These are phyloP conservation scores for Meyerozyma elateridarum DNA, from an alignment of 1,139 yeast genomes.

Conservation along the genomic window DNA sequence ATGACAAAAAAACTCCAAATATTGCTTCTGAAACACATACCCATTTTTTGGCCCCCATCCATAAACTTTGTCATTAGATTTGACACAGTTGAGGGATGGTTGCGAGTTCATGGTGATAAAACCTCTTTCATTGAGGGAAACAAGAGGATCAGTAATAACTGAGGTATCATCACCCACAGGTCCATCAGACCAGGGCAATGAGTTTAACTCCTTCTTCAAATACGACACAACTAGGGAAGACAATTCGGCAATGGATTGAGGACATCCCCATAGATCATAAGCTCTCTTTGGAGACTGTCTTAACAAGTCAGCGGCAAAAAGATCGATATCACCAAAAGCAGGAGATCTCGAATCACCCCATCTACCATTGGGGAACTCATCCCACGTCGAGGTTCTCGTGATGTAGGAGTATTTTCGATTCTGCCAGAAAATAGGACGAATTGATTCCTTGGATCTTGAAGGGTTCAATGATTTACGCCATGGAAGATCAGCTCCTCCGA, in stretches of 20 bases:
- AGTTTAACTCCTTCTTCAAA: constrained; percentile 62
- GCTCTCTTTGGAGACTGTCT: constrained; percentile 82
- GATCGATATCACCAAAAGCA: constrained; percentile 83
- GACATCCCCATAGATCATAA: constrained; percentile 82
- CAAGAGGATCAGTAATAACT: constrained; percentile 54
- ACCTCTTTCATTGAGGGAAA: constrained; percentile 60
- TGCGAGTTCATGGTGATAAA: constrained; percentile 87
- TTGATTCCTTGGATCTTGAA: constrained; percentile 72
- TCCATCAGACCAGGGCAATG: constrained; percentile 95
- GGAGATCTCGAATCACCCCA: constrained; percentile 96
- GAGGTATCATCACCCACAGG: constrained; percentile 77
- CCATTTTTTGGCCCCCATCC: constrained; percentile 99
- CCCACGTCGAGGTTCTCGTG: constrained; percentile 89
- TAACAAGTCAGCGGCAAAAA: constrained; percentile 71
- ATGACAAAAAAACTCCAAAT: constrained; percentile 78
- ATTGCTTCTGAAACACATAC: constrained; percentile 89
- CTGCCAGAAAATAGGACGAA: constrained; percentile 96
- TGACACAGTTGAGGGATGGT: constrained; percentile 83
- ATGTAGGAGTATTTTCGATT: constrained; percentile 88
- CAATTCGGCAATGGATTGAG: constrained; percentile 55
- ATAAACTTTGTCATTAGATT: constrained; percentile 62
- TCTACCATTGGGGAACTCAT: constrained; percentile 92
- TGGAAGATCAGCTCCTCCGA: constrained; percentile 51
- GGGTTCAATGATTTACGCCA: constrained; percentile 91
- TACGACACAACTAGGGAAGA: constrained; percentile 59